A percentile compares a stretch with the other conserved stretches of the same genome.
Evolutionary conservation across 345 rosid species (phyloP).

Genomic region (Arabidopsis thaliana): DNA sequence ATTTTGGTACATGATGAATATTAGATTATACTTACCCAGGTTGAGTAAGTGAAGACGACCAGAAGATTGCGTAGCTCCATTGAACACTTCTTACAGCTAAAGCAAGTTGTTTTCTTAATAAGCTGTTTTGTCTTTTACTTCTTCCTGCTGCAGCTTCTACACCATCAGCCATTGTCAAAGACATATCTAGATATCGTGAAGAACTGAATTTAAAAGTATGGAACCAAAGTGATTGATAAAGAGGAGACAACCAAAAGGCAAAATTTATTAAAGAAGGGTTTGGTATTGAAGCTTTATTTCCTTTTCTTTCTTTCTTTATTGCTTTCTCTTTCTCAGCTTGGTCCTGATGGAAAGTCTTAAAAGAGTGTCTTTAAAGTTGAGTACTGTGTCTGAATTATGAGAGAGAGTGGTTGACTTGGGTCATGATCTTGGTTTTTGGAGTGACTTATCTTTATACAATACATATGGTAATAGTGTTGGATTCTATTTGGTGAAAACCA

Average conservation of each 20-base stretch:
- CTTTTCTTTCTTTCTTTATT: slow-evolving; percentile 23
- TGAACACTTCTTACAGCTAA: slow-evolving; percentile 82
- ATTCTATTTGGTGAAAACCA: slow-evolving; percentile 45
- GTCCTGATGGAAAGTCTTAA: slow-evolving; percentile 38
- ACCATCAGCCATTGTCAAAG: slow-evolving; percentile 55
- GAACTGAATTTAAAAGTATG: slow-evolving; percentile 4
- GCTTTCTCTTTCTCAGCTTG: slow-evolving; percentile 44
- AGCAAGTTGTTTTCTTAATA: slow-evolving; percentile 74
- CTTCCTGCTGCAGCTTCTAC: slow-evolving; percentile 43
- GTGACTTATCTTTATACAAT: slow-evolving; percentile 36
- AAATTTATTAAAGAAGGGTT: slow-evolving; percentile 32
- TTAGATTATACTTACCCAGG: slow-evolving; percentile 56
- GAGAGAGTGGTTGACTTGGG: slow-evolving; percentile 43
- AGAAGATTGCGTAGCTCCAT: slow-evolving; percentile 96
- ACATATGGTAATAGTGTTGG: slow-evolving; percentile 34
- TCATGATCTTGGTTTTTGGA: slow-evolving; percentile 47
- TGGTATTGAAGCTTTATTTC: slow-evolving; percentile 34
- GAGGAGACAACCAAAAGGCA: slow-evolving; percentile 33
- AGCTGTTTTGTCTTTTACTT: slow-evolving; percentile 45
- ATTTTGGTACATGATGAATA: neutral
- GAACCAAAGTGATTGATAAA: slow-evolving; percentile 26
- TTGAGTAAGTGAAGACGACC: slow-evolving; percentile 77
- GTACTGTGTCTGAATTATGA: slow-evolving; percentile 32
- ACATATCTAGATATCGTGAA: neutral
- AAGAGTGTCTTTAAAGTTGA: slow-evolving; percentile 42